Conservation (phyloP, 805 yeast species). For the Candida nitratophila region DNA sequence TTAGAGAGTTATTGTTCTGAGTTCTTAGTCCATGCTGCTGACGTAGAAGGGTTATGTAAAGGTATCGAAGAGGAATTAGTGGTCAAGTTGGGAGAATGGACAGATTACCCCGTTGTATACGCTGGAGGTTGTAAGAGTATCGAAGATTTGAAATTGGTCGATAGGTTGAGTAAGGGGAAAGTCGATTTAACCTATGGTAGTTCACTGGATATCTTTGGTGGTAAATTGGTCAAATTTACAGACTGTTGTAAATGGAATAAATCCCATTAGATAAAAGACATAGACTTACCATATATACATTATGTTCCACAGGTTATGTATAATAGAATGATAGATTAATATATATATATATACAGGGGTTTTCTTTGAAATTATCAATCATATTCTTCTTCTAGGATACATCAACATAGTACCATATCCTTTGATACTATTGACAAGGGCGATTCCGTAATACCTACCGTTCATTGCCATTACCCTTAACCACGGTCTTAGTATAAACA, state of each 20-base stretch:
- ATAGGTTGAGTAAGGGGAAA: constrained; percentile 62
- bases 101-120: constrained; percentile 70
- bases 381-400: not conserved
- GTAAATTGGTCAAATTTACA: constrained; percentile 63
- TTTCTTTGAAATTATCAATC: too few relatives aligned
- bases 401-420: not conserved
- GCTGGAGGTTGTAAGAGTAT: constrained; percentile 93
- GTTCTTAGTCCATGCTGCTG: constrained; percentile 94
- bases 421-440: constrained; percentile 5
- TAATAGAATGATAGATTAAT: too few relatives aligned
- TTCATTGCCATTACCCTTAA: constrained; percentile 14
- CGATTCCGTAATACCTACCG: constrained; percentile 18
- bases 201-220: constrained; percentile 93
- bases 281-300: too few relatives aligned
- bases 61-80: constrained; percentile 88
- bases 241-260: constrained; percentile 76
- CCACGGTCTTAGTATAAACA: constrained; percentile 31
- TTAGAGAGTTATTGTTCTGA: constrained; percentile 71
- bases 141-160: constrained; percentile 61
- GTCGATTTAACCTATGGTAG: constrained; percentile 94
- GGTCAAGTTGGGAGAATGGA: constrained; percentile 67
- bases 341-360: too few relatives aligned
- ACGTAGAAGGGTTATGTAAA: constrained; percentile 91
- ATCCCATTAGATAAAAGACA: not conserved
- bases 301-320: too few relatives aligned